phyloP scores from a whole-genome alignment of 805 yeast species.

The Wickerhamomyces strasburgensis region DNA sequence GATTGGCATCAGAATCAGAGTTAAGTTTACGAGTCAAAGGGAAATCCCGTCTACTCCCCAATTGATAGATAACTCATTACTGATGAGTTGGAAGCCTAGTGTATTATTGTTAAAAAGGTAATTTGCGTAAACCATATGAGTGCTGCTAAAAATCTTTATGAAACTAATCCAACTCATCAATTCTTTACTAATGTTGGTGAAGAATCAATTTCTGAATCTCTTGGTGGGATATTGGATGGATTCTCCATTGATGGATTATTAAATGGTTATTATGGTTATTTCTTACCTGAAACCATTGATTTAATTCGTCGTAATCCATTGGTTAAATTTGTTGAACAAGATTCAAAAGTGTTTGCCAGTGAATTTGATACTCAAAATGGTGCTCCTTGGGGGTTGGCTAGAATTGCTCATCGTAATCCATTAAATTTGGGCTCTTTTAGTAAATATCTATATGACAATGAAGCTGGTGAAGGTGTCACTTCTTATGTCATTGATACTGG shows the following conservation, averaged over 20 bases:
- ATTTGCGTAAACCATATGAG: too few species aligned
- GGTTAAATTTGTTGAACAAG: conserved; percentile 69
- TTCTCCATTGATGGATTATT: conserved; percentile 55
- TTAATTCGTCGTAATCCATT: conserved; percentile 62
- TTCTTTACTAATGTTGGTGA: conserved; percentile 33
- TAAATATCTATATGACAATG: conserved; percentile 65
- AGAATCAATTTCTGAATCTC: conserved; percentile 23
- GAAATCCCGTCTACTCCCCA: too few species aligned
- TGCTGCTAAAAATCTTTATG: too few species aligned
- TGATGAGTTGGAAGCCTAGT: too few species aligned
- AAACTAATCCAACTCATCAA: conserved; percentile 29
- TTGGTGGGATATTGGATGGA: conserved; percentile 54
- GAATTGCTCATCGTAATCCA: conserved; percentile 78
- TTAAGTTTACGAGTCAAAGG: too few species aligned
- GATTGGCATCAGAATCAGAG: too few species aligned
- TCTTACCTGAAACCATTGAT: conserved; percentile 70
- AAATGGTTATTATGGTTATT: conserved; percentile 82
- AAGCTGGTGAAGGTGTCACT: conserved; percentile 80
- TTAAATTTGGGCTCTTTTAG: conserved; percentile 64
- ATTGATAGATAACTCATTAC: too few species aligned
- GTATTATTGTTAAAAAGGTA: too few species aligned
- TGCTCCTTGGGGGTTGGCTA: conserved; percentile 93
- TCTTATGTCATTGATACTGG: conserved; percentile 91
- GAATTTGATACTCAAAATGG: conserved; percentile 68
- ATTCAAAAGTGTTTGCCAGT: conserved; percentile 61